Conservation (phyloP, 441 rosid genomes). For the Metrosideros polymorpha region DNA sequence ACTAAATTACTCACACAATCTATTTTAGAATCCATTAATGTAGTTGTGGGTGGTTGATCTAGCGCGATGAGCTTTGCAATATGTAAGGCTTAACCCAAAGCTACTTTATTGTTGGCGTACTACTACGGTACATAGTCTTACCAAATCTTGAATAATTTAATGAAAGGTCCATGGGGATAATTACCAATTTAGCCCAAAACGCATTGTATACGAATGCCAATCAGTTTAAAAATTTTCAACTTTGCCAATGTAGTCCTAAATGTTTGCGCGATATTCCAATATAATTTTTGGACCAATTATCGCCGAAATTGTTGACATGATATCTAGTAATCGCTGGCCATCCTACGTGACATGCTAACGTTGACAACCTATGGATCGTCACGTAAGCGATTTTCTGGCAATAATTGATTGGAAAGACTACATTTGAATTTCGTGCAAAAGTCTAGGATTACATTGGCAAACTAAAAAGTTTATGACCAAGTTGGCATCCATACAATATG, state of each 20-base stretch:
- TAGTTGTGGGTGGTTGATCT: background rate
- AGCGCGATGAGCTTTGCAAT: background rate
- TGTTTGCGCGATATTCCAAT: background rate
- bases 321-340: background rate
- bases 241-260: background rate
- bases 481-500: background rate
- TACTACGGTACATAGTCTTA: background rate
- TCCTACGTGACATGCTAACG: rapidly evolving
- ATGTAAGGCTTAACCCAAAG: background rate
- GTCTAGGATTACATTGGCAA: background rate
- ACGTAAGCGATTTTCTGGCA: rapidly evolving
- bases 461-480: background rate
- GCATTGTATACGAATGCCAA: background rate
- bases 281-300: background rate
- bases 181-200: background rate
- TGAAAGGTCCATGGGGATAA: background rate
- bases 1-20: background rate
- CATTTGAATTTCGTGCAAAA: background rate
- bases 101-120: background rate
- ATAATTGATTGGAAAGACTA: background rate
- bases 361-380: background rate
- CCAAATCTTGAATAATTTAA: background rate
- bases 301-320: background rate
- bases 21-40: background rate
- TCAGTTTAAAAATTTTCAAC: background rate